A percentile compares a stretch with the other conserved stretches of the same genome.
Evolutionary conservation across 768 basidiomycete species (phyloP).

Genomic region (Sarcomyxa edulis): DNA sequence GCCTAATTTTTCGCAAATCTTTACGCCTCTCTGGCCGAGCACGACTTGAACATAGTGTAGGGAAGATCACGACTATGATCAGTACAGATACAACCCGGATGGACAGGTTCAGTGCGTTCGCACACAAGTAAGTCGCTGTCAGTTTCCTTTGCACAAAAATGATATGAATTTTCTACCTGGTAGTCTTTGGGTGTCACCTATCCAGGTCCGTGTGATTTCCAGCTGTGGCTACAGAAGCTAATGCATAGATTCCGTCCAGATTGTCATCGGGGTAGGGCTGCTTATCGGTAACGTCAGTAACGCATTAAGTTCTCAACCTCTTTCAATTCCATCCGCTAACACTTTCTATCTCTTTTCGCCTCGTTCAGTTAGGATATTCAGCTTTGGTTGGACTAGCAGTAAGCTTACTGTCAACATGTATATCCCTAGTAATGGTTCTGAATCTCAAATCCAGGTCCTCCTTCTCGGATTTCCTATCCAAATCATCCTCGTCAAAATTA

Average conservation of each 20-base stretch:
- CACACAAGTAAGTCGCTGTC: slow-evolving; percentile 19
- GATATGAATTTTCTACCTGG: background rate
- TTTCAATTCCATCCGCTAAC: background rate
- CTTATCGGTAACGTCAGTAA: slow-evolving; percentile 38
- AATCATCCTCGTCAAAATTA: slow-evolving; percentile 31
- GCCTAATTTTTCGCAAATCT: slow-evolving; percentile 43
- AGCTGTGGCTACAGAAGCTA: background rate
- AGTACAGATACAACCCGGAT: slow-evolving; percentile 40
- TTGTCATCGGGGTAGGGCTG: slow-evolving; percentile 43
- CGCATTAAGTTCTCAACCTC: background rate
- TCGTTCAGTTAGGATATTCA: slow-evolving; percentile 45
- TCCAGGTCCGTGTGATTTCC: slow-evolving; percentile 17
- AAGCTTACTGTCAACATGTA: slow-evolving; percentile 8
- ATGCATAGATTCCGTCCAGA: slow-evolving; percentile 44
- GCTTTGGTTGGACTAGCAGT: slow-evolving; percentile 49
- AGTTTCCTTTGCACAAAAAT: too few relatives aligned
- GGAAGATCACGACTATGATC: slow-evolving; percentile 48
- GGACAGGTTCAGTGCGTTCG: slow-evolving; percentile 27
- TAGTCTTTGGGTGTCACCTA: slow-evolving; percentile 27
- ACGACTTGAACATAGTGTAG: slow-evolving; percentile 38
- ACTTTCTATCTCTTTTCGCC: background rate
- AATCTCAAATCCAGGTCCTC: slow-evolving; percentile 28
- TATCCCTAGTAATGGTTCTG: slow-evolving; percentile 8
- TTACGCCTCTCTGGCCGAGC: slow-evolving; percentile 46
- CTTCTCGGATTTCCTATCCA: slow-evolving; percentile 45